Base-by-base conservation (phyloP, 257 asterid species). In the Solanum pinnatisectum region DNA sequence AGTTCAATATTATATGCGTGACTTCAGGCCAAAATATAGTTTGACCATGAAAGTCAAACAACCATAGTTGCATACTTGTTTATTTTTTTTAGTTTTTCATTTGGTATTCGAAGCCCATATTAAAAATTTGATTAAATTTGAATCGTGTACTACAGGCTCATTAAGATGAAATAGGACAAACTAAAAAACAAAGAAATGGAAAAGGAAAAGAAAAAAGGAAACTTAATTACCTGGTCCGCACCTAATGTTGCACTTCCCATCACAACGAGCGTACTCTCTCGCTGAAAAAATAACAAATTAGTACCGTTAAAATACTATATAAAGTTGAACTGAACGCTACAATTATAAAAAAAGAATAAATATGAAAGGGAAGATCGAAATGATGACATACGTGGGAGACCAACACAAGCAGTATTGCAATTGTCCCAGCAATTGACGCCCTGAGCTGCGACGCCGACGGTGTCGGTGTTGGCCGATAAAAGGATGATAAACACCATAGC, bases 351-450 rank as follows among this genome's bases (percentile, higher is more conserved):
- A 4, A 39, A 15, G 20, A 49, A 37, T 3, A 65, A 56, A n/a
- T 32, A 49, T 32, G n/a, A 83, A 23, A 33, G 4, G 40, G 40
- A 40, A 30, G 10, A 70, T 67, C 22, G 74, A 32, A 13, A 60
- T 40, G 70, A 44, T 9, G 14, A 36, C 9, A 79, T 90, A 93
- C 95, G 11, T 65, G 90, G 86, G 22, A 56, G 63, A 32, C 81
- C 46, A 52, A 93, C 91, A 89, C 95, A 94, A 88, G 16, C 95
- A 8, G 93, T 92, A 8, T 87, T 10, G 73, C 96, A 94, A 88
- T 77, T 59, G 87, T 94, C 96, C 82, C 49, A 22, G 87, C 96
- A 94, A 90, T 87, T 88, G 86, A 65, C 2, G 27, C 90, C 93
- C 44, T 89, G 91, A 84, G 94, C 78, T 74, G 78, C 72, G 39